Percentiles rank a stretch among this genome's conserved stretches.
phyloP scores from a whole-genome alignment of 352 stramenopile species.

The Phytophthora europaea region DNA sequence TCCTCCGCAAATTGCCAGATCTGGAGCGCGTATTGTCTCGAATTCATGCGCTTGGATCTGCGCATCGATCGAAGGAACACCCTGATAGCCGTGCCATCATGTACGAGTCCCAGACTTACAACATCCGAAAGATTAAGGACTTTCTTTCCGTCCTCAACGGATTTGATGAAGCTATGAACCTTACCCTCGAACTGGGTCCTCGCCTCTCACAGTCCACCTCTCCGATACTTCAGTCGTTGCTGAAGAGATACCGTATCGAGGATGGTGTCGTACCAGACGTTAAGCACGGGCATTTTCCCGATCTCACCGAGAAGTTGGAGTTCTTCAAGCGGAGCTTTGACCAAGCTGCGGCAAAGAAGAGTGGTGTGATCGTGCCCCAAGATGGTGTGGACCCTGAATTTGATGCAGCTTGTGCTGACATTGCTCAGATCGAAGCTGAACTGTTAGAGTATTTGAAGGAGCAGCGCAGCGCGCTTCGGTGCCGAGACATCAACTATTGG shows the following conservation, averaged over 20 bases:
- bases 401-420: constrained; percentile 92
- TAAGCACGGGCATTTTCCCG: constrained; percentile 83
- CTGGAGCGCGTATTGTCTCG: constrained; percentile 97
- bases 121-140: constrained; percentile 97
- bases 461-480: constrained; percentile 79
- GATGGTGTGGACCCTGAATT: constrained; percentile 96
- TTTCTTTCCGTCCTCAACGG: constrained; percentile 93
- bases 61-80: constrained; percentile 88
- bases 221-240: constrained; percentile 60
- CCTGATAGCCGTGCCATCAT: constrained; percentile 97
- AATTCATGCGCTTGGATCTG: constrained; percentile 96
- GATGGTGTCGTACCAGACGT: constrained; percentile 21
- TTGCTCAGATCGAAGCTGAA: constrained; percentile 88
- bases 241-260: constrained; percentile 53
- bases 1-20: constrained; percentile 94
- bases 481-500: constrained; percentile 94
- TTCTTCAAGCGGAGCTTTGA: constrained; percentile 99
- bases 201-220: constrained; percentile 69
- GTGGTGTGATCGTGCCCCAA: constrained; percentile 94
- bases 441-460: constrained; percentile 93
- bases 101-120: constrained; percentile 98
- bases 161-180: constrained; percentile 85
- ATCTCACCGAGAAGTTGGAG: constrained; percentile 93
- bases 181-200: constrained; percentile 86
- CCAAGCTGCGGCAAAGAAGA: constrained; percentile 91